Base-by-base conservation (phyloP, 208 protist genomes). In the Polymyxa betae region DNA sequence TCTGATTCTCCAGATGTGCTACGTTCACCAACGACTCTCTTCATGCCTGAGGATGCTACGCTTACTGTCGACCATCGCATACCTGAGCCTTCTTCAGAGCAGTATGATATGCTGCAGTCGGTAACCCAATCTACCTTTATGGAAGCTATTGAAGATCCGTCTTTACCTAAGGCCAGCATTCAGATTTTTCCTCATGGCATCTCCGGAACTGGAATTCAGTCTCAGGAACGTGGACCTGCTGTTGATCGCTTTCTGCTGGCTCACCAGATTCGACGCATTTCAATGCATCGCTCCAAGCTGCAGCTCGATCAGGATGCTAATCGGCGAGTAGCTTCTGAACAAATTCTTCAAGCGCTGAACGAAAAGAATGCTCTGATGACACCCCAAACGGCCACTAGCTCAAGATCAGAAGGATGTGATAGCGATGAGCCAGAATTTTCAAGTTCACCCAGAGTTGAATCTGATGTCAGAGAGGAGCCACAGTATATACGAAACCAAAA, bases 181-280 rank as follows among this genome's bases (percentile, higher is more conserved):
- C 72, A 82, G 40, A 82, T 82, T 20, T 82, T 82, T n/a, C 72
- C 72, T 82, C n/a, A 20, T n/a, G 72, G 72, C 12, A 82, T 43
- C 16, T 16, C 72, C 5, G 72, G 16, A 5, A 20, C 72, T 5
- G n/a, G 5, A 20, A 5, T 35, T 5, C 16, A 5, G 72, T 82
- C 72, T 5, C n/a, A 5, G 72, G 72, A 12, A 5, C 5, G 24
- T 5, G 49, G 24, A 60, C 49, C 49, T 5, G 72, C 72, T 20
- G 72, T n/a, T 12, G 72, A 82, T 82, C 72, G 72, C 72, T 82
- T 82, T n/a, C n/a, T 82, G 72, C 72, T 82, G 35, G 72, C n/a
- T 12, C 72, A 82, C 12, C 72, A 82, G n/a, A n/a, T 82, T 43
- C n/a, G 72, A 5, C 72, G 72, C 5, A 82, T 82, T 20, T 82